phyloP scores from a whole-genome alignment of 2,329 filamentous ascomycete genomes.

The Cercospora brassicicola region DNA sequence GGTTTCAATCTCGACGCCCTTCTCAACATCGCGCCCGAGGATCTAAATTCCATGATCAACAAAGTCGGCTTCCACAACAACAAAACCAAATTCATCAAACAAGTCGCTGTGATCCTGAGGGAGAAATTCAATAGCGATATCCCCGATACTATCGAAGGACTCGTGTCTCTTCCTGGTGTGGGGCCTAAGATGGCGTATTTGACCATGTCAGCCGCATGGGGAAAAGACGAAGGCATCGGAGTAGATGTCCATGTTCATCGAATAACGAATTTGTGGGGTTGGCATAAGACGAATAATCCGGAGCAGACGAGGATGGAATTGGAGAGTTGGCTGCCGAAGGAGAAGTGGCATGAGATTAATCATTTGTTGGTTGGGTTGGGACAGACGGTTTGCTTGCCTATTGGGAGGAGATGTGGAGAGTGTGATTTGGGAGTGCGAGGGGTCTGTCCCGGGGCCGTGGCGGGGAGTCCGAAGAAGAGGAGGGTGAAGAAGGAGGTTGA shows the following conservation, averaged over 20 bases:
- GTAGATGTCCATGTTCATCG: conserved; percentile 95
- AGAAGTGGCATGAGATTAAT: conserved; percentile 92
- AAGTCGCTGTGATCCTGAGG: conserved; percentile 58
- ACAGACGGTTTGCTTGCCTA: conserved; percentile 80
- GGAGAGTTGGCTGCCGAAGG: conserved; percentile 77
- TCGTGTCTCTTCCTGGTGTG: conserved; percentile 78
- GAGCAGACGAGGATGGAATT: conserved; percentile 77
- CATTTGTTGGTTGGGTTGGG: conserved; percentile 83
- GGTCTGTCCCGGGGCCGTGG: conserved; percentile 63
- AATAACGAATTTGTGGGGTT: conserved; percentile 91
- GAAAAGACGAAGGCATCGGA: conserved; percentile 72
- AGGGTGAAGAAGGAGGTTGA: conserved; percentile 46
- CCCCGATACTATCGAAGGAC: conserved; percentile 71
- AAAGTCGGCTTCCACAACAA: conserved; percentile 93
- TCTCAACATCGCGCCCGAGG: conserved; percentile 65
- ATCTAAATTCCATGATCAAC: conserved; percentile 72
- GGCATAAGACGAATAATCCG: conserved; percentile 77
- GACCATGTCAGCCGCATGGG: conserved; percentile 76
- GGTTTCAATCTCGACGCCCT: conserved; percentile 74
- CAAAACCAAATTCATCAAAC: conserved; percentile 82
- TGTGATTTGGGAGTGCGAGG: conserved; percentile 76
- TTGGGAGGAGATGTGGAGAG: conserved; percentile 77
- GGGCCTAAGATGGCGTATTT: conserved; percentile 95
- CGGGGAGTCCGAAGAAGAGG: conserved; percentile 49
- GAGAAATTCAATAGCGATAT: conserved; percentile 74